Percentiles rank a stretch among this genome's conserved stretches.
Conservation (phyloP, 352 stramenopile species). For the Phytopythium montanum region DNA sequence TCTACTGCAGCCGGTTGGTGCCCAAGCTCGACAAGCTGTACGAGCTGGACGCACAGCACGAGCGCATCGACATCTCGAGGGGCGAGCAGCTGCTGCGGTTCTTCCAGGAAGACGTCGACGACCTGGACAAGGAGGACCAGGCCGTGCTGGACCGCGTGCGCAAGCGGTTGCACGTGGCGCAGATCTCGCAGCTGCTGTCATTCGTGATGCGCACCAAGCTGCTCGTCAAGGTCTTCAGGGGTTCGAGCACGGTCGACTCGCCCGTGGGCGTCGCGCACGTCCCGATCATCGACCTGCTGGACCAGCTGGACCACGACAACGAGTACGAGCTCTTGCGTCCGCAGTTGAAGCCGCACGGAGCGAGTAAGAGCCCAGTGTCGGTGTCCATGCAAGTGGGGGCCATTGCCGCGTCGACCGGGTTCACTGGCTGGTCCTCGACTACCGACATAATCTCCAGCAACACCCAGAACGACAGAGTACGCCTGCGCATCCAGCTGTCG, state of each 20-base stretch:
- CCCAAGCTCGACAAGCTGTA: constrained; percentile 52
- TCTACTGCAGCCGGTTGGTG: constrained; percentile 43
- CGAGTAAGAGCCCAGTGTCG: background rate
- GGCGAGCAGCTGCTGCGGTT: constrained; percentile 46
- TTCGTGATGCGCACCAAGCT: constrained; percentile 58
- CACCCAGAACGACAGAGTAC: constrained; percentile 18
- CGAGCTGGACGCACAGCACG: constrained; percentile 38
- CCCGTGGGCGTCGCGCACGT: constrained; percentile 56
- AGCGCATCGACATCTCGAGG: constrained; percentile 26
- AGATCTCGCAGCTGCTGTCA: constrained; percentile 53
- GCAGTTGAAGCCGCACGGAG: background rate
- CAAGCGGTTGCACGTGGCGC: constrained; percentile 47
- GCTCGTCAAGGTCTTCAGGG: constrained; percentile 54
- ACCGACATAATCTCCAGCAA: background rate
- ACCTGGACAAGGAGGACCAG: constrained; percentile 56
- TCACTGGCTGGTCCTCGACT: background rate
- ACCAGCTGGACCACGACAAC: constrained; percentile 54
- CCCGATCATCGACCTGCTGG: constrained; percentile 63
- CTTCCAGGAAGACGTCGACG: constrained; percentile 67
- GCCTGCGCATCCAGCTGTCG: constrained; percentile 41
- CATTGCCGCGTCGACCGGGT: background rate
- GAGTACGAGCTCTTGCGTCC: constrained; percentile 50
- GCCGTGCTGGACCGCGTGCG: constrained; percentile 43
- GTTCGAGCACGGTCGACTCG: constrained; percentile 44
- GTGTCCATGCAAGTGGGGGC: background rate